A percentile compares a stretch with the other conserved stretches of the same genome.
Evolutionary conservation across 495 filamentous ascomycete species (phyloP).

Genomic region (Parathielavia appendiculata): DNA sequence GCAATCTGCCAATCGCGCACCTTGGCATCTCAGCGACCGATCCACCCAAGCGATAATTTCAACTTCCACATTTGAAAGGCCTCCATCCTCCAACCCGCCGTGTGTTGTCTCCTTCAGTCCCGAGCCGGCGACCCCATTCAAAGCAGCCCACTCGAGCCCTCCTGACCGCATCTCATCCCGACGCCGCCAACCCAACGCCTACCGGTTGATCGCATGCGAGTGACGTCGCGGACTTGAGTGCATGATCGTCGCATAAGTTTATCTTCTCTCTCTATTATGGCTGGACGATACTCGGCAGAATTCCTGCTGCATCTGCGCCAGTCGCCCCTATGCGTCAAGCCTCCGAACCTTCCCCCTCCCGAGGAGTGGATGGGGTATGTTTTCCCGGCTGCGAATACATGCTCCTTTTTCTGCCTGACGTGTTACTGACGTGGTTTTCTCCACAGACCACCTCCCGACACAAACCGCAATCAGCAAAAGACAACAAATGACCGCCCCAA

Average conservation of each 20-base stretch:
- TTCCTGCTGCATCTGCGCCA: conserved; percentile 70
- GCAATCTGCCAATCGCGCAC: conserved; percentile 10
- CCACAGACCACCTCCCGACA: conserved; percentile 41
- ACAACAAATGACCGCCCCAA: conserved; percentile 41
- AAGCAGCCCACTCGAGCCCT: neutral
- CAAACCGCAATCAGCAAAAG: conserved; percentile 40
- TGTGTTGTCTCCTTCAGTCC: neutral
- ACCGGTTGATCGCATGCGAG: neutral
- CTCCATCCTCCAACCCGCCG: neutral
- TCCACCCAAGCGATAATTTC: neutral
- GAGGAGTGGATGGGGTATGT: conserved; percentile 99
- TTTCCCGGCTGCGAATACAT: neutral
- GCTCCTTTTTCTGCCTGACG: neutral
- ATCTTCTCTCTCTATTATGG: conserved; percentile 36
- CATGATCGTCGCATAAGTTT: conserved; percentile 27
- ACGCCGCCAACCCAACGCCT: neutral
- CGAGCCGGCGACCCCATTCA: neutral
- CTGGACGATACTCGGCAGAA: conserved; percentile 66
- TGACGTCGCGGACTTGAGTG: conserved; percentile 1
- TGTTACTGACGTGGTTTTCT: conserved; percentile 3
- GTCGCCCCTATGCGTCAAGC: conserved; percentile 83
- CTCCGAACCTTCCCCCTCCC: conserved; percentile 70
- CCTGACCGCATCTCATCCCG: conserved; percentile 1
- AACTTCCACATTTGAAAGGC: no score
- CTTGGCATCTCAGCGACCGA: neutral